phyloP scores from a whole-genome alignment of 2,329 filamentous ascomycete species.

The Colletotrichum kahawae region DNA sequence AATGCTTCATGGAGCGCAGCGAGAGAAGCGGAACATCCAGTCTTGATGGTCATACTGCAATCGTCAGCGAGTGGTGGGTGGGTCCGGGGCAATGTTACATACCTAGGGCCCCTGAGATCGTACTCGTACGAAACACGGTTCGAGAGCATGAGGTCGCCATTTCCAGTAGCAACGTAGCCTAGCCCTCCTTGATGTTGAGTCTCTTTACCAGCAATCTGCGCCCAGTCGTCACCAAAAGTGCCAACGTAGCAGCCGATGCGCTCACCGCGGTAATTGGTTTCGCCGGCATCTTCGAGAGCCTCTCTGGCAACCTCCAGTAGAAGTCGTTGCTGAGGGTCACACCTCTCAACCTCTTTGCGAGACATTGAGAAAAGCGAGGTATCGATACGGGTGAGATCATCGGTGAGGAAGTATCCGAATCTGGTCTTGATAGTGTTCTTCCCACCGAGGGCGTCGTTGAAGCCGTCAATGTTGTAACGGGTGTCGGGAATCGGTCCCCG shows the following conservation, averaged over 20 bases:
- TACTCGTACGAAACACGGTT: constrained; percentile 37
- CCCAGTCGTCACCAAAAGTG: constrained; percentile 31
- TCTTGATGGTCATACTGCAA: constrained; percentile 30
- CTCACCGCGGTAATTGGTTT: constrained; percentile 26
- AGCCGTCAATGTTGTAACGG: not conserved
- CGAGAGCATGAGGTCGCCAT: constrained; percentile 29
- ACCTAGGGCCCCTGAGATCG: constrained; percentile 35
- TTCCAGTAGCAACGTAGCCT: not conserved
- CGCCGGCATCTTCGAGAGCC: constrained; percentile 23
- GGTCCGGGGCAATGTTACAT: not conserved
- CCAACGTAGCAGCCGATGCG: constrained; percentile 33
- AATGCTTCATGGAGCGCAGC: constrained; percentile 27
- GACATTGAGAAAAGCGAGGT: constrained; percentile 34
- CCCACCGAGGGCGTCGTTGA: not conserved
- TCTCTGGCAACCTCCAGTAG: not conserved
- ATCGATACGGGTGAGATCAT: constrained; percentile 23
- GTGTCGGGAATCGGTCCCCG: not conserved
- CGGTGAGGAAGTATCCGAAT: not conserved
- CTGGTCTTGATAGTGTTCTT: not conserved
- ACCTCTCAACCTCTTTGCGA: constrained; percentile 25
- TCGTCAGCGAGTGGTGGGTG: not conserved
- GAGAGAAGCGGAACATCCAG: constrained; percentile 30
- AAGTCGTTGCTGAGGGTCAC: constrained; percentile 7
- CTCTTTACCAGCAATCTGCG: not conserved
- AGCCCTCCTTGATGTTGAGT: constrained; percentile 5